These are phyloP conservation scores for Ananas comosus DNA, from an alignment of 176 grass and related monocot genomes.

Conservation along the genomic window DNA sequence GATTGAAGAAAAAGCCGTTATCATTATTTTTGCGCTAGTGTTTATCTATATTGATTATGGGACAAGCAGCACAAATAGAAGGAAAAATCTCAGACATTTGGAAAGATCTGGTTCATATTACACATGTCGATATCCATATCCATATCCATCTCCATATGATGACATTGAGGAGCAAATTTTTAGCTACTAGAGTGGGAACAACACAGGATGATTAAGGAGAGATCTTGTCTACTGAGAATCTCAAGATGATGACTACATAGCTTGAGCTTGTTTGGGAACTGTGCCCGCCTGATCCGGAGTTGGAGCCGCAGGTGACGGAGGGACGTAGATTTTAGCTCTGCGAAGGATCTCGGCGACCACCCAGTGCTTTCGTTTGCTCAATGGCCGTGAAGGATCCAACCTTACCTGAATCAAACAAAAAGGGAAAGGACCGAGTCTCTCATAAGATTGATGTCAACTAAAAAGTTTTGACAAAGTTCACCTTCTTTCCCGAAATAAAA, in stretches of 20 bases:
- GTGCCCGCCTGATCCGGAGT: constrained; percentile 5
- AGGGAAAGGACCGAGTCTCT: neutral
- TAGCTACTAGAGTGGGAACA: too few relatives aligned
- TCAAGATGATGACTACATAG: constrained; percentile 19
- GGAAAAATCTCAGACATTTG: too few relatives aligned
- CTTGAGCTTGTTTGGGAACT: constrained; percentile 13
- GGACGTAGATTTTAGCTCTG: constrained; percentile 72
- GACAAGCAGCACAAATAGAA: too few relatives aligned
- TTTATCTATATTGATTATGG: too few relatives aligned
- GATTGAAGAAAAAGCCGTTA: too few relatives aligned
- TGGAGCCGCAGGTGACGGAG: constrained; percentile 25
- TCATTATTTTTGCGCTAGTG: too few relatives aligned
- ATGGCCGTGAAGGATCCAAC: constrained; percentile 75
- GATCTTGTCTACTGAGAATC: neutral
- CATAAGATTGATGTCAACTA: neutral
- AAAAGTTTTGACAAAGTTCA: neutral
- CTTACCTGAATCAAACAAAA: constrained; percentile 41
- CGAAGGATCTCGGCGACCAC: constrained; percentile 72
- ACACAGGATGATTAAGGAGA: too few relatives aligned
- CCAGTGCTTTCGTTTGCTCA: constrained; percentile 78
- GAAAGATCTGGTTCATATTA: too few relatives aligned
- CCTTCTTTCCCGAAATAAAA: neutral
- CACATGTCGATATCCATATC: too few relatives aligned
- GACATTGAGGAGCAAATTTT: too few relatives aligned
- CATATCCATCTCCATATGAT: too few relatives aligned